phyloP scores from a whole-genome alignment of 768 basidiomycete genomes.

The Suillus americanus region DNA sequence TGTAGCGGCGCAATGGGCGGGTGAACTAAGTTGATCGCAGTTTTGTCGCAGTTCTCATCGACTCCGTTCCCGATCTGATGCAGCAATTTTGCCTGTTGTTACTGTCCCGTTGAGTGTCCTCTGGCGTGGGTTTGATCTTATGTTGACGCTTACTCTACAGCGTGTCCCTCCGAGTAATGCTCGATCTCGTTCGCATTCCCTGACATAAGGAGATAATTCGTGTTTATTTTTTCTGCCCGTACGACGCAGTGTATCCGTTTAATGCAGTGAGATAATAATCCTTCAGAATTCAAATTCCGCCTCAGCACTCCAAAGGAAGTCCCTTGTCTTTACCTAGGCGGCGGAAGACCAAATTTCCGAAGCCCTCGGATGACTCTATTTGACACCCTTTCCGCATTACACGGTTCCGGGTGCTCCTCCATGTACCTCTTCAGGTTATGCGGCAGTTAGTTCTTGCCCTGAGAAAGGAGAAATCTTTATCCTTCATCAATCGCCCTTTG shows the following conservation, averaged over 20 bases:
- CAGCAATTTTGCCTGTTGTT: neutral
- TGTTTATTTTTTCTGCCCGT: neutral
- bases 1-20: slow-evolving; percentile 12
- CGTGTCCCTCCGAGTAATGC: neutral
- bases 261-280: neutral
- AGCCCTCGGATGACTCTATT: neutral
- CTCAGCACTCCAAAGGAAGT: neutral
- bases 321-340: neutral
- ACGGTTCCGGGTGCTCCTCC: neutral
- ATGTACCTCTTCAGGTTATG: neutral
- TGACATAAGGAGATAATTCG: neutral
- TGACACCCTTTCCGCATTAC: neutral
- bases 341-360: neutral
- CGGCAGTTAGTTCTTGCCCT: neutral
- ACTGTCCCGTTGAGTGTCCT: neutral
- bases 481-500: neutral
- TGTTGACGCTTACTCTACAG: neutral
- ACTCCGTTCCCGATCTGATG: neutral
- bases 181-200: neutral
- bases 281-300: neutral
- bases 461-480: neutral
- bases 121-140: neutral
- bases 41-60: neutral
- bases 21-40: slow-evolving; percentile 7
- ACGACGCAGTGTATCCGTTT: neutral